Base-by-base conservation (phyloP, 139 green algal species). In the Limnomonas spitsbergensis region DNA sequence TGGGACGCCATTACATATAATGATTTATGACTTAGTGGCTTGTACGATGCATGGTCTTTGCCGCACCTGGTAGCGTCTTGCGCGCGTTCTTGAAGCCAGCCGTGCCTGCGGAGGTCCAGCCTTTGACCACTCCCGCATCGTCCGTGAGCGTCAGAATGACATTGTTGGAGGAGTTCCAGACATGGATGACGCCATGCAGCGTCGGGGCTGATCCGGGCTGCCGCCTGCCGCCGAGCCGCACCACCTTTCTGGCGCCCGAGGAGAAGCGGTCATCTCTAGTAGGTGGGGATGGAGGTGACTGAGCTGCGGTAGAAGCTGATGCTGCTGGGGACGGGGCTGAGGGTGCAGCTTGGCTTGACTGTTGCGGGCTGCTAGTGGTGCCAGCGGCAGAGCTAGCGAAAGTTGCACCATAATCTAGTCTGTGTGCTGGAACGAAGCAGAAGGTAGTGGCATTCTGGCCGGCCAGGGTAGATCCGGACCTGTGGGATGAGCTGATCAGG, bases 151-250 rank as follows among this genome's bases (percentile, higher is more conserved):
- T 78, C 4, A 89, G 37, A 54, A 85, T 79, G 31, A 86, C 85
- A 80, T 91, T 91, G 80, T 89, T 91, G n/a, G 83, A 70, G 6
- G 80, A 84, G 82, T 85, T 87, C 47, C 79, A 80, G 47, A 91
- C 81, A 53, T 91, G 87, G 1, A 91, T 75, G 61, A 89, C 78
- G 52, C 87, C 87, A 27, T 86, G 77, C 9, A 78, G 35, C 0
- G 53, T 52, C 27, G 24, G 4, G 68, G 40, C 1, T 37, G 27
- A 27, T 2, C 54, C 29, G 53, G 80, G 4, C 68, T 32, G 3
- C 61, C 69, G 7, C 52, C 56, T 2, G 68, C 47, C 6, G 75
- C 69, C 27, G 40, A 80, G 54, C 31, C 47, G 74, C 29, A 40
- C n/a, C 31, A 73, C 74, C 35, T 79, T 71, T 7, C 53, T 40